Evolutionary conservation across 257 asterid genomes (phyloP).

Genomic region (Verbascum thapsus): DNA sequence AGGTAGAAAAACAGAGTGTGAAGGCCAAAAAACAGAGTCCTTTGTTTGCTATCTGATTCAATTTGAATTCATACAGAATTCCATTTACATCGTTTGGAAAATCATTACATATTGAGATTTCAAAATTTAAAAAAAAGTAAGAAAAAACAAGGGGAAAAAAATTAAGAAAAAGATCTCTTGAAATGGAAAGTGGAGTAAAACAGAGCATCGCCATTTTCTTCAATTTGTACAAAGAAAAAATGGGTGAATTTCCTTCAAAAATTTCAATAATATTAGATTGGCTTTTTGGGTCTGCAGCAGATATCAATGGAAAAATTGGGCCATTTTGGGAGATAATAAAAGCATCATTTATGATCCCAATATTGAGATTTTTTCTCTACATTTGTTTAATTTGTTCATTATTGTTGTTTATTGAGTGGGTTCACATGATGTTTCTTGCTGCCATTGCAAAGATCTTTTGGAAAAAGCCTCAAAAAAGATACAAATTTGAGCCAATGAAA

Average conservation of each 20-base stretch:
- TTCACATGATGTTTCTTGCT: slow-evolving; percentile 55
- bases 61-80: too few relatives aligned
- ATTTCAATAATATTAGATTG: slow-evolving; percentile 26
- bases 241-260: slow-evolving; percentile 30
- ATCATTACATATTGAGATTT: too few relatives aligned
- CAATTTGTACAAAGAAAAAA: slow-evolving; percentile 25
- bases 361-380: slow-evolving; percentile 41
- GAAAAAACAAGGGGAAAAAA: too few relatives aligned
- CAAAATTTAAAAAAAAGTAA: too few relatives aligned
- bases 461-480: slow-evolving; percentile 47
- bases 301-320: slow-evolving; percentile 34
- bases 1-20: too few relatives aligned
- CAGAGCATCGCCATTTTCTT: slow-evolving; percentile 31
- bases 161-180: too few relatives aligned
- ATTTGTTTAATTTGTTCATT: slow-evolving; percentile 51
- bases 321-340: slow-evolving; percentile 37
- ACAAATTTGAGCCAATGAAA: slow-evolving; percentile 45
- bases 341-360: slow-evolving; percentile 42
- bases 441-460: slow-evolving; percentile 52
- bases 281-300: slow-evolving; percentile 32
- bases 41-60: too few relatives aligned
- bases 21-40: too few relatives aligned
- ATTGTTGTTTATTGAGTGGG: slow-evolving; percentile 65
- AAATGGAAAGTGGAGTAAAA: slow-evolving; percentile 27
- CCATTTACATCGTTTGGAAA: too few relatives aligned